Conservation (phyloP, 345 rosid species). For the Eucalyptus fibrosa region DNA sequence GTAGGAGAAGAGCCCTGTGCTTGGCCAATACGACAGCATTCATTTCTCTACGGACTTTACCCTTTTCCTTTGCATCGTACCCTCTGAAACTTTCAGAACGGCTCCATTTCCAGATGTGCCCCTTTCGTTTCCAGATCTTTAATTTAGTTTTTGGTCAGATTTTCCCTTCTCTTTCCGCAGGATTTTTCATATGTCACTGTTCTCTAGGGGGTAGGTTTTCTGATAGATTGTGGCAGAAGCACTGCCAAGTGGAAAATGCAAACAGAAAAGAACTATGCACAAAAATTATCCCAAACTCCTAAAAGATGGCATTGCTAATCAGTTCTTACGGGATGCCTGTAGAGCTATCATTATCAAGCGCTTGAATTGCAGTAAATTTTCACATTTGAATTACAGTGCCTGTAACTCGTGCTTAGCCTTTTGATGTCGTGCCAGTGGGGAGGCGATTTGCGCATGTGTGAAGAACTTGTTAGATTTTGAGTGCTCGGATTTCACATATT, state of each 20-base stretch:
- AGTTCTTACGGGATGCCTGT: not conserved
- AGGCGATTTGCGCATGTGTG: not conserved
- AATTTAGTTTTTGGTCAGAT: not conserved
- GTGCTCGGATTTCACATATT: not conserved
- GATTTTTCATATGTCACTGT: not conserved
- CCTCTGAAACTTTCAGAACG: not conserved
- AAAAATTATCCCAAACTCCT: not conserved
- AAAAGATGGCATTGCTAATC: not conserved
- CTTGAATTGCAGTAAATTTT: not conserved
- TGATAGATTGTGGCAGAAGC: not conserved
- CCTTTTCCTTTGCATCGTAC: not conserved
- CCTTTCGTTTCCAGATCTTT: not conserved
- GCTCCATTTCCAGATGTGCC: not conserved
- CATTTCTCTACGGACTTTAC: not conserved
- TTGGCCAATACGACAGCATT: not conserved
- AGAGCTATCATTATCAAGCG: not conserved
- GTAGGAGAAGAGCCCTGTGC: not conserved
- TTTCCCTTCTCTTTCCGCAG: not conserved
- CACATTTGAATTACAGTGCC: not conserved
- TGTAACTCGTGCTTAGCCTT: not conserved
- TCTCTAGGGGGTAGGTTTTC: not conserved
- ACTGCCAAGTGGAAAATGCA: not conserved
- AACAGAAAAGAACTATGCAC: not conserved
- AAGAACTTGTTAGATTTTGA: not conserved
- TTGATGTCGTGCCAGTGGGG: not conserved